Base-by-base conservation (phyloP, 2,329 filamentous ascomycete genomes). In the Penicillium nordicum region DNA sequence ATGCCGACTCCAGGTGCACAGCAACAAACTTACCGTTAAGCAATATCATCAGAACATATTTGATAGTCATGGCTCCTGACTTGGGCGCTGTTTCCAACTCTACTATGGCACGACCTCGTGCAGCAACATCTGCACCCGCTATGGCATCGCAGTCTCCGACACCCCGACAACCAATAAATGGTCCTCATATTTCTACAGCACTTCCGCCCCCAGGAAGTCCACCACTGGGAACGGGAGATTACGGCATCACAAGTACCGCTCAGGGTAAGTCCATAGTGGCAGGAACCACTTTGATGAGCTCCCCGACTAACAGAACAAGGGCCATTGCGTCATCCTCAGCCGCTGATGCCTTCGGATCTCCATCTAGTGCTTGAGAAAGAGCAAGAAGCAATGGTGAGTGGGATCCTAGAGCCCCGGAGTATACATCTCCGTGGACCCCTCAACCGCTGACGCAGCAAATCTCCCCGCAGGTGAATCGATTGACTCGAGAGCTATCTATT, bases 341-440 rank as follows among this genome's bases (percentile, higher is more conserved):
- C 92, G 4, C 78, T 97, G 72, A 97, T 93, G 0, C 87, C 91
- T 1, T 89, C 91, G 4, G 93, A 97, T 73, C 81, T 97, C 59
- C 92, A 97, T 73, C 81, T 89, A 57, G 86, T 96, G 76, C 81
- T 97, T 27, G 93, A 97, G 75, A 94, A 95, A 74, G 93, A 97
- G 71, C 92, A 97, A 67, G 93, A 97, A 74, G 90, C 92, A 36
- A 88, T 97, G 67, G 92, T 94, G 81, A 62, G 85, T 77, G 46
- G 23, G 6, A 40, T 25, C 6, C n/a, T 10, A 30, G 2, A 53
- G 29, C 8, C n/a, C 21, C 14, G 12, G 21, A 21, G n/a, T n/a
- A 30, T 21, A 52, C 14, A 12, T 36, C 53, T 9, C 32, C 30
- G 11, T 32, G 30, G 30, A 32, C 30, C 34, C 21, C 21, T 27